phyloP scores from a whole-genome alignment of 352 stramenopile species.

The Elongisporangium undulatum region DNA sequence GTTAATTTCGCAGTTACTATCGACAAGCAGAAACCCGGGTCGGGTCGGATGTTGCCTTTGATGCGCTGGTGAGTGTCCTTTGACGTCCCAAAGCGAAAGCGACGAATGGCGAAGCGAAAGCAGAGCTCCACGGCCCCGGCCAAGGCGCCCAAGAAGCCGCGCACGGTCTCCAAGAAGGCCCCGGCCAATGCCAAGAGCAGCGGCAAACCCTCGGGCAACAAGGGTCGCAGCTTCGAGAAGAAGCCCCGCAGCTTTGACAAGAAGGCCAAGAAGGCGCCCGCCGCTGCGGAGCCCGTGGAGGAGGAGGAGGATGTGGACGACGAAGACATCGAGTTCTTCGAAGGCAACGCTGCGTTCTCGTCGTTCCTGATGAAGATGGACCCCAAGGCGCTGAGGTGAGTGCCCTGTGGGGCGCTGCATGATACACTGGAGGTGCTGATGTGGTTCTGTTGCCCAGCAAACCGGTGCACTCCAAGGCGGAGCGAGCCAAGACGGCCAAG shows the following conservation, averaged over 20 bases:
- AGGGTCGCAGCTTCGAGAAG: too few relatives aligned
- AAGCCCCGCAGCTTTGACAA: constrained; percentile 7
- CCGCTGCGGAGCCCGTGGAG: constrained; percentile 15
- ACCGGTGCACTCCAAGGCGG: constrained; percentile 32
- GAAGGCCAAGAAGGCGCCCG: constrained; percentile 23
- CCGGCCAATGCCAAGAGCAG: constrained; percentile 7
- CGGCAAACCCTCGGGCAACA: constrained; percentile 2
- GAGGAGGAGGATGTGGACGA: constrained; percentile 66
- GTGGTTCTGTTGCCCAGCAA: constrained; percentile 16
- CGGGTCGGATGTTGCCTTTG: background rate
- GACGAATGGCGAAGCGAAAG: background rate
- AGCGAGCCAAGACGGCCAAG: constrained; percentile 20
- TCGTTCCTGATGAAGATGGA: constrained; percentile 83
- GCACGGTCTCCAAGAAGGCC: constrained; percentile 3
- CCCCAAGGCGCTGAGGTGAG: constrained; percentile 41
- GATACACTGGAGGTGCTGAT: background rate
- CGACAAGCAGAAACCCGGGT: background rate
- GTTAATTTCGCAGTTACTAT: background rate
- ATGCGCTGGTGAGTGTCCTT: background rate
- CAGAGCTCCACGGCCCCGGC: background rate
- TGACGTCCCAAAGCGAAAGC: background rate
- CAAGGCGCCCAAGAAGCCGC: background rate
- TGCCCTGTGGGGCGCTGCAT: background rate
- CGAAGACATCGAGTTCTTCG: constrained; percentile 78
- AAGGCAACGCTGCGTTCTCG: constrained; percentile 61